Evolutionary conservation across 2,329 filamentous ascomycete species (phyloP), one percentile per base, ranked within the genome.

Genomic region (Diaporthe ampelina): DNA sequence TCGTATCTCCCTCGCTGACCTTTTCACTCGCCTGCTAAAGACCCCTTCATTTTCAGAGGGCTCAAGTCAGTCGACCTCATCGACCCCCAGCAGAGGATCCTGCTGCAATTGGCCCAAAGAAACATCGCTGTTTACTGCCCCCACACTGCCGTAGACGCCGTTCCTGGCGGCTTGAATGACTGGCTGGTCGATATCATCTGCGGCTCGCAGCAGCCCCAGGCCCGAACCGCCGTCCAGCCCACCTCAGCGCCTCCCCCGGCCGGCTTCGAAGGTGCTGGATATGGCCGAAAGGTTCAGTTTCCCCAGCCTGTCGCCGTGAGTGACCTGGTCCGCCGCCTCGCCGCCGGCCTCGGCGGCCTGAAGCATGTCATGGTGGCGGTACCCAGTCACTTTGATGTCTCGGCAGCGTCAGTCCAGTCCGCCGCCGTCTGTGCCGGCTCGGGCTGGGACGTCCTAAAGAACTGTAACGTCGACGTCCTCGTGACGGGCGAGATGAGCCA

Each of bases 91-190:
- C 97, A 99, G 82, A 90, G 92, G 57, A 94, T 94, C 9, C 90
- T 99, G 43, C 88, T 99, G 5, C 90, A 93, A 58, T 89, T 99
- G 17, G 94, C 93, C 61, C 93, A 94, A 76, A 91, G 94, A 82
- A 95, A 96, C 48, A 95, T 99, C 79, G 97, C 95, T 77, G 95
- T 99, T 73, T 99, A 98, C 86, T 95, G 93, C 77, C 97, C 97
- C 0, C 97, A 99, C 84, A 99, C 97, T 0, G 96, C 97, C 19
- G 91, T 98, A 57, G 97, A 99, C 83, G 95, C 95, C 52, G 94
- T 94, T 0, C 91, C 92, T 0, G 91, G 92, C 24, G 97, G 97
- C 5, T 90, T 99, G 78, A 97, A 95, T 81, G 94, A 97, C 82
- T 99, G 96, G 96, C 91, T 99, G 13, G 95, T 94, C 75, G 94